A percentile compares a stretch with the other conserved stretches of the same genome.
Evolutionary conservation across 2,329 filamentous ascomycete genomes (phyloP).

Genomic region (Fusarium sp.): DNA sequence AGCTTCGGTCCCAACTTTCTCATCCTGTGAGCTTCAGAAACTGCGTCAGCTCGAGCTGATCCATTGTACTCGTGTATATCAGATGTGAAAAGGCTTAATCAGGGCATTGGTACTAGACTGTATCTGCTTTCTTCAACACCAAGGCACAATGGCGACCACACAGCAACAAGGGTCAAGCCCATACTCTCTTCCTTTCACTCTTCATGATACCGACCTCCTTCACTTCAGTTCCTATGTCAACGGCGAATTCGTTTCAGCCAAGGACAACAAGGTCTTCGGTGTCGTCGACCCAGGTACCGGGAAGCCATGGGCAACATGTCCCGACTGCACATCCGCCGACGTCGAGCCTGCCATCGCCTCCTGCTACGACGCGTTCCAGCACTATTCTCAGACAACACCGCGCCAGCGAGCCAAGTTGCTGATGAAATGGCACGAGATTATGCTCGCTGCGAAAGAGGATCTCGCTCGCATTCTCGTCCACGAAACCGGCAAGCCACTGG

Average conservation of each 20-base stretch:
- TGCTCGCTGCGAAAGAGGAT: background rate
- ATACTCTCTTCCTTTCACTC: background rate
- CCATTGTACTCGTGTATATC: background rate
- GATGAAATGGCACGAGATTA: background rate
- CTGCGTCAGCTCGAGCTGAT: background rate
- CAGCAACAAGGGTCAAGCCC: background rate
- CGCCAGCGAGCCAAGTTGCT: background rate
- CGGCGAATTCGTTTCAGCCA: background rate
- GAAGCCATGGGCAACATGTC: background rate
- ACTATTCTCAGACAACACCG: background rate
- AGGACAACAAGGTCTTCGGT: background rate
- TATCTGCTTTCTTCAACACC: background rate
- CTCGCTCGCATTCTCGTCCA: slow-evolving; percentile 48
- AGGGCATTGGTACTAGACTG: background rate
- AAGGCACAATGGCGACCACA: background rate
- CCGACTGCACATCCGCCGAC: background rate
- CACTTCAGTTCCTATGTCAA: background rate
- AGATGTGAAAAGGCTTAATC: background rate
- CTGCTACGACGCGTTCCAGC: background rate
- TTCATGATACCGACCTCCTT: background rate
- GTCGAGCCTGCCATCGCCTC: background rate
- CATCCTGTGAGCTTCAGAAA: background rate
- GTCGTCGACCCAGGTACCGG: background rate
- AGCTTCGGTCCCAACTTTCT: background rate
- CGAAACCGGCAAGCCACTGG: slow-evolving; percentile 69